Evolutionary conservation across 1,284 basidiomycete species (phyloP).

Genomic region (Prillingera fragicola): DNA sequence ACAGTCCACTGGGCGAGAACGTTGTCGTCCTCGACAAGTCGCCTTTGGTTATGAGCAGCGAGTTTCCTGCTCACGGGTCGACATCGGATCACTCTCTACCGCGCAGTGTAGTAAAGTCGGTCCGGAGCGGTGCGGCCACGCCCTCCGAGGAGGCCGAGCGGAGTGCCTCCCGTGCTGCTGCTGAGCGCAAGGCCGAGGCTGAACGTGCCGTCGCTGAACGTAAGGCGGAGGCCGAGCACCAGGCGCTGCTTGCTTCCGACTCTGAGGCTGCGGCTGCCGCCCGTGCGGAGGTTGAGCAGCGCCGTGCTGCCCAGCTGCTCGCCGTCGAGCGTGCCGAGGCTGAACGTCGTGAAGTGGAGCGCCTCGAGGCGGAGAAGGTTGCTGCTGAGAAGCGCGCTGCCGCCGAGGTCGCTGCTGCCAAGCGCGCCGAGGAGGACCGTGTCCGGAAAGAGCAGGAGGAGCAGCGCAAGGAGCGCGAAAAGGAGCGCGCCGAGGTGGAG

Average conservation of each 20-base stretch:
- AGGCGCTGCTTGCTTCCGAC: background rate
- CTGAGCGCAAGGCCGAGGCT: background rate
- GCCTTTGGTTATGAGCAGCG: too few species aligned
- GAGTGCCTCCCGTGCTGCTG: too few species aligned
- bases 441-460: conserved; percentile 12
- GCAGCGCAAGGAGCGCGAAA: conserved; percentile 15
- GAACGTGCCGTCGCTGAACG: background rate
- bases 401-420: conserved; percentile 1
- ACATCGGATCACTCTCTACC: too few species aligned
- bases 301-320: background rate
- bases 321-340: background rate
- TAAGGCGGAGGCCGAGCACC: background rate
- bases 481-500: conserved; percentile 11
- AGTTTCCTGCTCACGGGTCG: too few species aligned
- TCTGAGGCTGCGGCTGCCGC: background rate
- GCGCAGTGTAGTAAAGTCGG: too few species aligned
- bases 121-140: too few species aligned
- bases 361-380: background rate
- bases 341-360: background rate
- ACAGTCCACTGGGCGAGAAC: too few species aligned
- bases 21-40: too few species aligned
- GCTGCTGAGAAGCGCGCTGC: background rate
- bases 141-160: too few species aligned
- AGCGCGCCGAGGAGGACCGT: conserved; percentile 3
- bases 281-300: background rate